Base-by-base conservation (phyloP, 2,329 filamentous ascomycete species). In the Lachnellula subtilissima region DNA sequence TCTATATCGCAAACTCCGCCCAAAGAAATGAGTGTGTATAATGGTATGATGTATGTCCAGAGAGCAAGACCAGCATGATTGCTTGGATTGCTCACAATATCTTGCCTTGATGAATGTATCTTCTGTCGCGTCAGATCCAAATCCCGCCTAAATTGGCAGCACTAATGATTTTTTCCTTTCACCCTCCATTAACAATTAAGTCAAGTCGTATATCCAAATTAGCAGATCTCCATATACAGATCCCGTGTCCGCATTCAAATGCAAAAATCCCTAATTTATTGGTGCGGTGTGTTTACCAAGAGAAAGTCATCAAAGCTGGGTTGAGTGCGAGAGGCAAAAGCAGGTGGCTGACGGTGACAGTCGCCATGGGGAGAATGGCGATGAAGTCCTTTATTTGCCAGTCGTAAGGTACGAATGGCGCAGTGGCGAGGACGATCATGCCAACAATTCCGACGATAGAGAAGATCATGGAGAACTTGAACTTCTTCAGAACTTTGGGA, bases 221-320 rank as follows among this genome's bases (percentile, higher is more conserved):
- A 14, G 7, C 11, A 19, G 19, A 45, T 23, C 14, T 51, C 17
- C 48, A 46, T 28, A 48, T 36, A 49, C 48, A 50, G 35, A 22
- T 14, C 37, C 22, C 14, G 17, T 25, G 23, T 43, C 4, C 8
- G 45, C 19, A 14, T 42, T n/a, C 15, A 32, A 45, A 35, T 23
- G 28, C 19, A 8, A 17, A 39, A 48, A 45, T 15, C 37, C 43
- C 50, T 14, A n/a, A 35, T 23, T 17, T 6, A 14, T 14, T 19
- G 35, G 25, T 22, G 37, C 15, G 2, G 22, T 42, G 28, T 14
- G 15, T 58, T 59, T 81, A 90, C 83, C 85, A 91, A 9, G 86
- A 88, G 71, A 91, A 90, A 0, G 85, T 88, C 86, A 90, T 90
- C 64, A 91, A 75, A 19, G 86, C 87, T n/a, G 87, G 88, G 71